Evolutionary conservation across 192 early-diverging fungal genomes (phyloP).

Genomic region (Coemansia sp.): DNA sequence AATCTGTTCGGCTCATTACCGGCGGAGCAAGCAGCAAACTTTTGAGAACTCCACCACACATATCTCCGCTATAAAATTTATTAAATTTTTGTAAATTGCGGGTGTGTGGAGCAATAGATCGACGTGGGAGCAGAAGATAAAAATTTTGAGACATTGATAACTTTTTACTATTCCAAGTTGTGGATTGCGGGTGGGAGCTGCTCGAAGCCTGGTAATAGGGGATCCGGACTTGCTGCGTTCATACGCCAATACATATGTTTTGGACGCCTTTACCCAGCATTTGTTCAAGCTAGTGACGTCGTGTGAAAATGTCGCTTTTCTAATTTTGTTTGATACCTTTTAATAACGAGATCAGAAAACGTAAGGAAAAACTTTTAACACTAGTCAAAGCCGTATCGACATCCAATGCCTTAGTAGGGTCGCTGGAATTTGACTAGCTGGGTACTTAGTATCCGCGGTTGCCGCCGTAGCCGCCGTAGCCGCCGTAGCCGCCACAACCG

Average conservation of each 20-base stretch:
- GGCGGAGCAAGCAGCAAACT: not conserved
- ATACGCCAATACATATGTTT: not conserved
- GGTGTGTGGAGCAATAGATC: not conserved
- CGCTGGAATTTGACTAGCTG: not conserved
- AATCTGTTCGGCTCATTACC: not conserved
- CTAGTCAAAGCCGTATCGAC: not conserved
- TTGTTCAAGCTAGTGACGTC: not conserved
- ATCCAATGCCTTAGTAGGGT: not conserved
- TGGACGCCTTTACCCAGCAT: too few species aligned
- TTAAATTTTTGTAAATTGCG: not conserved
- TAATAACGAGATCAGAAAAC: not conserved
- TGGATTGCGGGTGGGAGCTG: not conserved
- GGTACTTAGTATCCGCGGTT: not conserved
- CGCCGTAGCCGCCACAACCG: not conserved
- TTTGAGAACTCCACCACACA: not conserved
- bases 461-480: conserved; percentile 25
- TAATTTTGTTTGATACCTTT: not conserved
- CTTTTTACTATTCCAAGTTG: not conserved
- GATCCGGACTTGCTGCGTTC: too few species aligned
- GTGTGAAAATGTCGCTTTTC: not conserved
- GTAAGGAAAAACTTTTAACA: not conserved
- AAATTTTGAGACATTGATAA: not conserved
- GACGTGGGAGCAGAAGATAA: not conserved
- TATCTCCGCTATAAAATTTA: not conserved
- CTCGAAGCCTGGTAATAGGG: not conserved